phyloP scores from a whole-genome alignment of 345 rosid species.

The Euphorbia pulcherrima region DNA sequence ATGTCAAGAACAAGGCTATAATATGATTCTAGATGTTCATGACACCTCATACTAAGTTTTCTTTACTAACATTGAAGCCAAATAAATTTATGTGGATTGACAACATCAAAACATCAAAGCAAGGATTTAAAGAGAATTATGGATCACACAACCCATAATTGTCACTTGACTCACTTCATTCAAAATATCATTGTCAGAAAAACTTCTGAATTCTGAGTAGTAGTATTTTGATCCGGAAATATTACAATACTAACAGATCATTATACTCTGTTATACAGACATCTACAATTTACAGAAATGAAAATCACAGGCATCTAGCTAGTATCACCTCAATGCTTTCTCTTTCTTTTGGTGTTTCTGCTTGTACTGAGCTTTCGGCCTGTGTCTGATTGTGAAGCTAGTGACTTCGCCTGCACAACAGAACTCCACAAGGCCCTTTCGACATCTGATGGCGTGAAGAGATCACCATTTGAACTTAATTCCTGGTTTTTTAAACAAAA shows the following conservation, averaged over 20 bases:
- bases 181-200: background rate
- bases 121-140: background rate
- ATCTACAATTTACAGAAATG: background rate
- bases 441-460: constrained; percentile 65
- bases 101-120: background rate
- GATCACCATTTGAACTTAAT: constrained; percentile 45
- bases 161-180: background rate
- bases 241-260: constrained; percentile 1
- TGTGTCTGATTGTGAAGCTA: constrained; percentile 21
- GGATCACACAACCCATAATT: background rate
- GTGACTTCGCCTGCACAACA: constrained; percentile 38
- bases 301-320: background rate
- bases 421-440: constrained; percentile 90
- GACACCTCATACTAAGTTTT: background rate
- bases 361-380: constrained; percentile 21
- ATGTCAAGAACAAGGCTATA: no score
- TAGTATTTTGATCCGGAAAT: background rate
- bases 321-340: constrained; percentile 44
- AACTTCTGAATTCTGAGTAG: background rate
- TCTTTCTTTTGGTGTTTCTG: constrained; percentile 53
- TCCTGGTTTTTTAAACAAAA: constrained; percentile 38
- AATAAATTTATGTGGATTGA: background rate
- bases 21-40: background rate
- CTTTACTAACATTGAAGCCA: background rate
- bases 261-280: background rate